A percentile compares a stretch with the other conserved stretches of the same genome.
Evolutionary conservation across 129 eudicot genomes (phyloP).

Genomic region (Lonicera japonica): DNA sequence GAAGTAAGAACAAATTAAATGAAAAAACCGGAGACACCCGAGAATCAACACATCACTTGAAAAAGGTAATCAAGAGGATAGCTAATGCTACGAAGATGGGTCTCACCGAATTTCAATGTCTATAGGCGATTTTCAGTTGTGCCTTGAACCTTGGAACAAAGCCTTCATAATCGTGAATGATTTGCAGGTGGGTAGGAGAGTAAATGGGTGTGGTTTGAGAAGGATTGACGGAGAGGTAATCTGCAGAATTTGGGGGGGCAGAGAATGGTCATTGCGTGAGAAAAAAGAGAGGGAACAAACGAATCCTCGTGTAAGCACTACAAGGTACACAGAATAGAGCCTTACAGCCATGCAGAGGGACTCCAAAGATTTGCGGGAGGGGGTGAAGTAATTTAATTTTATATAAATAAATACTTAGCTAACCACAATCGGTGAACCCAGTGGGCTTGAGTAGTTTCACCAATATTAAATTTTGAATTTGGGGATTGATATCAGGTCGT

Average conservation of each 20-base stretch:
- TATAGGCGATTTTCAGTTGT: constrained; percentile 5
- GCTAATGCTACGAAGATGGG: constrained; percentile 1
- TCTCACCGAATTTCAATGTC: constrained; percentile 19
- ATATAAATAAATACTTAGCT: background rate
- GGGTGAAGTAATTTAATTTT: background rate
- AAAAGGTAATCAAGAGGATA: background rate
- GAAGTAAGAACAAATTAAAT: background rate
- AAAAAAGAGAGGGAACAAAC: constrained; percentile 35
- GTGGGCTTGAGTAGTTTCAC: too few species aligned
- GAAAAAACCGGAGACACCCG: background rate
- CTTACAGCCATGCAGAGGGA: constrained; percentile 58
- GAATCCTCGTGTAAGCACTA: constrained; percentile 53
- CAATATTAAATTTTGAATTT: too few species aligned
- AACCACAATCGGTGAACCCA: too few species aligned
- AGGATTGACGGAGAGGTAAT: constrained; percentile 6
- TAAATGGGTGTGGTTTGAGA: constrained; percentile 3
- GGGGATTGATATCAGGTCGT: too few species aligned
- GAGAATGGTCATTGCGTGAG: constrained; percentile 15
- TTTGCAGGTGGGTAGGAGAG: constrained; percentile 9
- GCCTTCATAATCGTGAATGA: background rate
- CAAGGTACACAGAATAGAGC: constrained; percentile 23
- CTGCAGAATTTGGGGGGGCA: constrained; percentile 37
- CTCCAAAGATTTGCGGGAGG: constrained; percentile 14
- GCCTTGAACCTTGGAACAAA: background rate
- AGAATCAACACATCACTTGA: background rate